These are phyloP conservation scores for Inonotus obliquus DNA, from an alignment of 1,284 basidiomycete genomes.

Conservation along the genomic window DNA sequence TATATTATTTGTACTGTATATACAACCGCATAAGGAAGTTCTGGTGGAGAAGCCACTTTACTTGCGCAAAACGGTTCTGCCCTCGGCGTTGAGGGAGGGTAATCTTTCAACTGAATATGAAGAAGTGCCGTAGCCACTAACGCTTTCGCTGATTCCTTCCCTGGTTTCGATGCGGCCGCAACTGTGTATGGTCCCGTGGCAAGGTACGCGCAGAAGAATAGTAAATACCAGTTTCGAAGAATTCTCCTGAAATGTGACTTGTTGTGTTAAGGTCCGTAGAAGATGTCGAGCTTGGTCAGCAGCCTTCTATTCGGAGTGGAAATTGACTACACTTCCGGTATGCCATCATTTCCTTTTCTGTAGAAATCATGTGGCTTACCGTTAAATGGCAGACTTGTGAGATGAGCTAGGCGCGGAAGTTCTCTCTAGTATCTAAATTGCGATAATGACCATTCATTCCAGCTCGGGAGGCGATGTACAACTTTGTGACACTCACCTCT, in stretches of 20 bases:
- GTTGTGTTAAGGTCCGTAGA: conserved; percentile 45
- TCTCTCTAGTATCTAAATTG: neutral
- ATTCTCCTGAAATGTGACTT: neutral
- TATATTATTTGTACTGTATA: too few relatives aligned
- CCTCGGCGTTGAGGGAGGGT: conserved; percentile 64
- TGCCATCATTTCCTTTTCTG: neutral
- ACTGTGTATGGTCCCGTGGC: conserved; percentile 70
- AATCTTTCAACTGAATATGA: conserved; percentile 18
- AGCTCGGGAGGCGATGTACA: conserved; percentile 49
- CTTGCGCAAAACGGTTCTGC: conserved; percentile 72
- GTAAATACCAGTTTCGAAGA: too few relatives aligned
- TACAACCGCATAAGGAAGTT: too few relatives aligned
- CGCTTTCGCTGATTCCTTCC: conserved; percentile 37
- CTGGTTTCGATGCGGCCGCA: conserved; percentile 66
- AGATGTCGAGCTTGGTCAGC: conserved; percentile 60
- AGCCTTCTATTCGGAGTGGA: conserved; percentile 50
- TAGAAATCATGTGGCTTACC: neutral
- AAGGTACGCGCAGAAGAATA: conserved; percentile 35
- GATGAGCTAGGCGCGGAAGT: too few relatives aligned
- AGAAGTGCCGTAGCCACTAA: neutral
- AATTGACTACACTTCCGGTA: conserved; percentile 67
- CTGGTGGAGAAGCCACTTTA: conserved; percentile 76
- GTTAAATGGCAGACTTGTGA: conserved; percentile 44
- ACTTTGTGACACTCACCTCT: conserved; percentile 68
- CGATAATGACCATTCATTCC: neutral